Evolutionary conservation across 257 asterid species (phyloP).

Genomic region (Solanum sejunctum): DNA sequence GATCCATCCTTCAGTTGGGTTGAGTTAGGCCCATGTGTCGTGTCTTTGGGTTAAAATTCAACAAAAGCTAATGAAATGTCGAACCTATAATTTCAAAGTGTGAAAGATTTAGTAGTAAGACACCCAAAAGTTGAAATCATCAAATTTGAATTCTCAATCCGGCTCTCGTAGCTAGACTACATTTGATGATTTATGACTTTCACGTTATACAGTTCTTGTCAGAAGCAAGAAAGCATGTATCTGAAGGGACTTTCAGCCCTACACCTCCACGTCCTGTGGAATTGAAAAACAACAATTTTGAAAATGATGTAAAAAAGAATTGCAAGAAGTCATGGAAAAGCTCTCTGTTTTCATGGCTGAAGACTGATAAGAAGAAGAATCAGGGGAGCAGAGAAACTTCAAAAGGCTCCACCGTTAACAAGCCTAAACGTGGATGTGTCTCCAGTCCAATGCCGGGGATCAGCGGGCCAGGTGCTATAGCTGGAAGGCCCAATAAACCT

Average conservation of each 20-base stretch:
- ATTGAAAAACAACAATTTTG: constrained; percentile 8
- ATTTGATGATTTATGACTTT: background rate
- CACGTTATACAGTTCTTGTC: constrained; percentile 35
- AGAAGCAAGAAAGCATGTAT: constrained; percentile 42
- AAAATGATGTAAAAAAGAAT: constrained; percentile 15
- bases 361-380: constrained; percentile 29
- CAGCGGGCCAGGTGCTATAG: background rate
- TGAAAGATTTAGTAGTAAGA: background rate
- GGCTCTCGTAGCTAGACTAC: background rate
- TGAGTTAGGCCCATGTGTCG: background rate
- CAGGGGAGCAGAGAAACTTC: constrained; percentile 3
- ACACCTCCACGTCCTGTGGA: background rate
- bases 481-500: constrained; percentile 16
- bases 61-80: background rate
- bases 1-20: background rate
- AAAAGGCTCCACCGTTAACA: constrained; percentile 5
- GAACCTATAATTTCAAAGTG: background rate
- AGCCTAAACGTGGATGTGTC: constrained; percentile 20
- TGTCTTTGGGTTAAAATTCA: too few species aligned
- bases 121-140: background rate
- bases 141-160: background rate
- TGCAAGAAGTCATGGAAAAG: constrained; percentile 57
- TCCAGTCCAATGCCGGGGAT: constrained; percentile 40
- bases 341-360: constrained; percentile 58
- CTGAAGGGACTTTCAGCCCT: constrained; percentile 3